A percentile compares a stretch with the other conserved stretches of the same genome.
These are phyloP conservation scores for Apiotrichum akiyoshidainum DNA, from an alignment of 1,284 basidiomycete species.

Conservation along the genomic window DNA sequence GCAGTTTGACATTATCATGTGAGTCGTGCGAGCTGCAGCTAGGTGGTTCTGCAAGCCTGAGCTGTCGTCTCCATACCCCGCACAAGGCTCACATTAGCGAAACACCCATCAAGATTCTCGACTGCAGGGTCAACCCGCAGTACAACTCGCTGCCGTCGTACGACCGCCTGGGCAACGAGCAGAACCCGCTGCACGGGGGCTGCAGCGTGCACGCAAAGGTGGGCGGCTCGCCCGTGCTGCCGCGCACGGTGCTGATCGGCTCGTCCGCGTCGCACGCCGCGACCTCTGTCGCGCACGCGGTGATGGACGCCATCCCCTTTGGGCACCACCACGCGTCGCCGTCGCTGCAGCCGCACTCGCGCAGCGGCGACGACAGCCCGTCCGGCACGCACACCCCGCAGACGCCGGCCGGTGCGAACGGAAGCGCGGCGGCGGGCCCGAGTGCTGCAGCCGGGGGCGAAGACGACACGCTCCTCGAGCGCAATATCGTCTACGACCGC, in stretches of 20 bases:
- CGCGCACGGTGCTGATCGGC: slow-evolving; percentile 3
- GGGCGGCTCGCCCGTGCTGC: not conserved
- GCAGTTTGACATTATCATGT: slow-evolving; percentile 81
- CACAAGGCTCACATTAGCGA: slow-evolving; percentile 39
- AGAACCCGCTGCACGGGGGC: slow-evolving; percentile 13
- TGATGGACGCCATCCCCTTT: not conserved
- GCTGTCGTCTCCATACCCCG: too few species aligned
- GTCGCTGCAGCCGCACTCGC: too few species aligned
- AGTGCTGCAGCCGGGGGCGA: not conserved
- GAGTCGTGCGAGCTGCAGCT: too few species aligned
- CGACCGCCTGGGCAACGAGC: slow-evolving; percentile 17
- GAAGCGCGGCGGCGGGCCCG: too few species aligned
- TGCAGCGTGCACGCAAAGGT: slow-evolving; percentile 38
- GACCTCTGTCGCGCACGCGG: not conserved
- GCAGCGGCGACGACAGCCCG: not conserved
- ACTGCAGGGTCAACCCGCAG: slow-evolving; percentile 72
- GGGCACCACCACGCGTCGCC: not conserved
- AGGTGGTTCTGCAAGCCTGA: too few species aligned
- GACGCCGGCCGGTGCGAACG: too few species aligned
- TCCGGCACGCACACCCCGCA: not conserved
- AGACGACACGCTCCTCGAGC: slow-evolving; percentile 44
- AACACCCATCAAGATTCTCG: slow-evolving; percentile 51
- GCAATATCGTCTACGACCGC: slow-evolving; percentile 53
- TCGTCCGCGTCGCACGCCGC: not conserved
- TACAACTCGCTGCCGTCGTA: slow-evolving; percentile 68